Conservation (phyloP, 2,329 filamentous ascomycete genomes). For the Fusarium pseudocircinatum region DNA sequence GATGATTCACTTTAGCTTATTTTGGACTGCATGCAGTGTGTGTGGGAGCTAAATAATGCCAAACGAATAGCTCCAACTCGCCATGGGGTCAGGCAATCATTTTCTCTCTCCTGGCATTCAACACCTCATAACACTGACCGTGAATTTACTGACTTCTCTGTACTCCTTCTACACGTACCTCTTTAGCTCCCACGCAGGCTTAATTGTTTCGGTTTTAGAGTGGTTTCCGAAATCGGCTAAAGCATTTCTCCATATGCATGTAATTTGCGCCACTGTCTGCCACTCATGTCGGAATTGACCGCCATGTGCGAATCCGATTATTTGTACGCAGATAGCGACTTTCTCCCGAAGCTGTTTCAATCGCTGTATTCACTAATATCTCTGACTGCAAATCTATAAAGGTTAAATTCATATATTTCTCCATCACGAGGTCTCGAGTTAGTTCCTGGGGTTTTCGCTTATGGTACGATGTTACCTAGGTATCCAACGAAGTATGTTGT, state of each 20-base stretch:
- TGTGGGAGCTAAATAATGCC: constrained; percentile 8
- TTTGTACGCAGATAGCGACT: neutral
- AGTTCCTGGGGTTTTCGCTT: neutral
- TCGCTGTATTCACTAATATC: neutral
- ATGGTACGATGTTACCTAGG: neutral
- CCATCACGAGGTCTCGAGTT: too few species aligned
- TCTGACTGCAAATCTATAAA: neutral
- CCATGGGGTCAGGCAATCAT: neutral
- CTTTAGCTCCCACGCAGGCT: neutral
- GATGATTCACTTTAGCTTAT: constrained; percentile 24
- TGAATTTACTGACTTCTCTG: neutral
- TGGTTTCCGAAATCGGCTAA: constrained; percentile 16
- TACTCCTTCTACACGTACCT: neutral
- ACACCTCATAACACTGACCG: neutral
- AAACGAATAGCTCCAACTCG: neutral
- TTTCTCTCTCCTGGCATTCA: neutral
- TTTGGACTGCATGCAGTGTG: constrained; percentile 24
- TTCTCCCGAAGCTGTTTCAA: neutral
- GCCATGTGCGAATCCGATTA: neutral
- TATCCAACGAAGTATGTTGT: neutral
- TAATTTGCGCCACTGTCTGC: constrained; percentile 15
- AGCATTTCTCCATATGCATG: constrained; percentile 10
- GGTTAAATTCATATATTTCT: neutral
- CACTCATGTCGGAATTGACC: neutral
- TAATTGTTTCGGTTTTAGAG: neutral